Evolutionary conservation across 2,329 filamentous ascomycete species (phyloP), one percentile per base, ranked within the genome.

Genomic region (Calonectria ilicicola): DNA sequence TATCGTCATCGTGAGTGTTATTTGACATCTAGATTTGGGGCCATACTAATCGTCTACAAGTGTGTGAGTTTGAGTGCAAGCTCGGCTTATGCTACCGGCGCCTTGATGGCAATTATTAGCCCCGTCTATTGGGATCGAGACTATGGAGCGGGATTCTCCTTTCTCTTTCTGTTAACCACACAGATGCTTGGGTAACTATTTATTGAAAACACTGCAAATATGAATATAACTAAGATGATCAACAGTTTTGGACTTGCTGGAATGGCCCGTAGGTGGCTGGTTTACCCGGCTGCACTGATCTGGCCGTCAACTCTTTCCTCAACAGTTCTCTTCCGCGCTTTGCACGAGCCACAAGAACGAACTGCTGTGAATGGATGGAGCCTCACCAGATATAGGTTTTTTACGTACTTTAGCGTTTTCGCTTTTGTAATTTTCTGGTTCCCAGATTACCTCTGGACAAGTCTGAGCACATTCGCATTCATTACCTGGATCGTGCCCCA

Each of bases 81-180:
- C 8, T 58, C 69, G 3, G 69, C 69, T 21, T 71, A 67, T 44
- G 69, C 69, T 3, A 67, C 69, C 6, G 69, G 69, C 10, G 66
- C 69, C 9, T 40, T 71, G 56, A 71, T 71, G 69, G 69, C 69
- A 17, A 71, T 71, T 21, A 71, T 72, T 32, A 69, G 65, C 35
- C 70, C 70, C 1, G 51, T 72, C 19, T 72, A 72, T 27, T 72
- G 70, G 70, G 51, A 72, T 26, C 63, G 70, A 10, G 70, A 72
- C 49, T 72, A 72, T 38, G 70, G 70, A 1, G 65, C 70, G 17
- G 70, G 70, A 2, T 72, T 72, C 10, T 69, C 40, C 2, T 72
- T 72, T n/a, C 66, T 72, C 15, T 72, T 69, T 27, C 49, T 72
- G 6, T n/a, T 72, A 23, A 72, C 70, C 1, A 69, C 70, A 1